Evolutionary conservation across 192 early-diverging fungal genomes (phyloP).

Genomic region (Rhizophagus sp.): DNA sequence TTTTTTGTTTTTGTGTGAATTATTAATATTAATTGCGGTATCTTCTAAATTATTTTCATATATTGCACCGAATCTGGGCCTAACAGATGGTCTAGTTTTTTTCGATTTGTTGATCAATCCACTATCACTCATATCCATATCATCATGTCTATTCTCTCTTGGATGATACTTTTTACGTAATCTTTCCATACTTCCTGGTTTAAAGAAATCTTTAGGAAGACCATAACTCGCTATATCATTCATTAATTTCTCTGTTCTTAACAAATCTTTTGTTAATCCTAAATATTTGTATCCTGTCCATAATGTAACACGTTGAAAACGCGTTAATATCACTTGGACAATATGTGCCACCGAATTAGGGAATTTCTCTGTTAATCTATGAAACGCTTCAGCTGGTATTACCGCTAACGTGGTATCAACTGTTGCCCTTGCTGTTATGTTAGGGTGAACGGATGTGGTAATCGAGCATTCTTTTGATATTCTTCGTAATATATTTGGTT

Average conservation of each 20-base stretch:
- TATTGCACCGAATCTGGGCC: background rate
- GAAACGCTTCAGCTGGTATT: slow-evolving; percentile 92
- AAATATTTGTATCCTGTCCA: slow-evolving; percentile 88
- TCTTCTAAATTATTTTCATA: slow-evolving; percentile 3
- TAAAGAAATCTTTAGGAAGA: slow-evolving; percentile 57
- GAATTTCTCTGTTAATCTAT: slow-evolving; percentile 84
- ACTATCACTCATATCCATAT: slow-evolving; percentile 40
- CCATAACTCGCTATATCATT: slow-evolving; percentile 68
- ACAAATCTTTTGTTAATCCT: slow-evolving; percentile 81
- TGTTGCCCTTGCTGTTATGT: slow-evolving; percentile 82
- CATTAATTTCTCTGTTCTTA: slow-evolving; percentile 82
- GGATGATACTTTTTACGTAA: slow-evolving; percentile 45
- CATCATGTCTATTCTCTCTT: slow-evolving; percentile 39
- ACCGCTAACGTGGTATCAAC: slow-evolving; percentile 90
- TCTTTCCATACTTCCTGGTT: slow-evolving; percentile 54
- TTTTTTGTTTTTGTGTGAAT: slow-evolving; percentile 25
- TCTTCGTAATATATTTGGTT: background rate
- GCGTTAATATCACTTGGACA: slow-evolving; percentile 91
- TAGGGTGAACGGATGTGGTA: slow-evolving; percentile 51
- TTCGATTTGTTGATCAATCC: slow-evolving; percentile 36
- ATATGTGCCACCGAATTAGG: slow-evolving; percentile 93
- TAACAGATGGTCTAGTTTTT: background rate
- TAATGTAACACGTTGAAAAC: slow-evolving; percentile 94
- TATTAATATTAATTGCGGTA: background rate
- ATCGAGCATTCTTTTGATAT: slow-evolving; percentile 16